Percentiles rank a stretch among this genome's conserved stretches.
These are phyloP conservation scores for Nigrospora sphaerica DNA, from an alignment of 2,329 filamentous ascomycete genomes.

Conservation along the genomic window DNA sequence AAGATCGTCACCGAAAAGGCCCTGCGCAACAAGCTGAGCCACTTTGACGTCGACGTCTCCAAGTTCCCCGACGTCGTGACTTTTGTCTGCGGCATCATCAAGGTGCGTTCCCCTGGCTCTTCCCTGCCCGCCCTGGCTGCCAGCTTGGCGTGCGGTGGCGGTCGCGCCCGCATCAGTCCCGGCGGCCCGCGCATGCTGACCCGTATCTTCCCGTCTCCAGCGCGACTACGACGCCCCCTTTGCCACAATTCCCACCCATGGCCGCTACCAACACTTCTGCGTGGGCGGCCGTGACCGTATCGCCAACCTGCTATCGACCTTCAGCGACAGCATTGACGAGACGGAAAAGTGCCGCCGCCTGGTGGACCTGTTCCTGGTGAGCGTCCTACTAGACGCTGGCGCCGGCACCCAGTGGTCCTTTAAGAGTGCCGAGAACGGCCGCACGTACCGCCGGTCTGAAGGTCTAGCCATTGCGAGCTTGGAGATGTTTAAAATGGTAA, in stretches of 20 bases:
- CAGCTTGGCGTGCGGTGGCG: too few relatives aligned
- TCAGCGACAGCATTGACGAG: conserved; percentile 52
- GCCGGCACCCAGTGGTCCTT: conserved; percentile 89
- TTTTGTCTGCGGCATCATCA: conserved; percentile 91
- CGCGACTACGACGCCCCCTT: conserved; percentile 31
- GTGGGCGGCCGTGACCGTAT: conserved; percentile 68
- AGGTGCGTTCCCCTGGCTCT: conserved; percentile 47
- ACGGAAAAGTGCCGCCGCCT: conserved; percentile 69
- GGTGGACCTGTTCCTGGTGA: conserved; percentile 72
- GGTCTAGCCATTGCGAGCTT: conserved; percentile 51
- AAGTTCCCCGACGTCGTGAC: conserved; percentile 79
- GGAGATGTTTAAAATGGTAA: conserved; percentile 84
- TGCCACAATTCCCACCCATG: conserved; percentile 71
- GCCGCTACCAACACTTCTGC: conserved; percentile 77
- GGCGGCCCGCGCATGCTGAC: not conserved
- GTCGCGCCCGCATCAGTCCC: not conserved
- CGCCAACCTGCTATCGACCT: conserved; percentile 23
- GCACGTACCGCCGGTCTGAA: conserved; percentile 9
- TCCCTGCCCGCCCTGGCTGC: not conserved
- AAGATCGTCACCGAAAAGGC: conserved; percentile 71
- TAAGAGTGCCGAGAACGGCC: conserved; percentile 55
- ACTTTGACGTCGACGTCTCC: conserved; percentile 82
- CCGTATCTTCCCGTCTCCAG: conserved; percentile 7
- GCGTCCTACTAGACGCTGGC: conserved; percentile 78
- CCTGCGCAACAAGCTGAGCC: conserved; percentile 66